Base-by-base conservation (phyloP, 495 filamentous ascomycete species). In the Hypoxylon lenormandii region DNA sequence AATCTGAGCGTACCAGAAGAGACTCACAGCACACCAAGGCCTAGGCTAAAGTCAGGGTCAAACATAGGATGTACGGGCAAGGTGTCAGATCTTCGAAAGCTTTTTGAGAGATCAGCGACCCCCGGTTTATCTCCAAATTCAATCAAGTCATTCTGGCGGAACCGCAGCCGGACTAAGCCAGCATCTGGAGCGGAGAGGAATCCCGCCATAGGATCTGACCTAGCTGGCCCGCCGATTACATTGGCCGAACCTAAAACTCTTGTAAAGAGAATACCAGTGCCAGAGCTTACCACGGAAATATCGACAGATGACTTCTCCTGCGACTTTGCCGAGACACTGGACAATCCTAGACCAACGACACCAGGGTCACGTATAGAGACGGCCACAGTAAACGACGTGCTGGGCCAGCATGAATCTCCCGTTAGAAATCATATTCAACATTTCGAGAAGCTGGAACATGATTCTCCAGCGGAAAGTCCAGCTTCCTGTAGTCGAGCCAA, bases 401-500 rank as follows among this genome's bases (percentile, higher is more conserved):
- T 43, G 52, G 59, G 50, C 13, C 54, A 62, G 45, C 50, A 45
- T 48, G 67, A 76, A 16, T 80, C 77, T 4, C 78, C 78, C 0
- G 73, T 79, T 8, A 79, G 72, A 60, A 55, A 64, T 8, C 74
- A 72, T 3, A 79, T 81, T 13, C 71, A 65, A 15, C 54, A 76
- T 37, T 81, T 81, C 18, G 78, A 81, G 60, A 53, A 47, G 5
- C 37, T 80, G 2, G 66, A 59, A 26, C 64, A 45, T 21, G 60
- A 21, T 7, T 66, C 46, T n/a, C 43, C 21, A 18, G 42, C 26
- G 48, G 42, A 36, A 21, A 48, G 19, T 15, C 37, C 26, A 66
- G 23, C 40, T 50, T 45, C 70, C 0, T 28, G 10, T 8, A 56
- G n/a, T 8, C 66, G 52, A 60, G 40, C 46, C 5, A 62, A 38